These are phyloP conservation scores for Neophaeococcomyces mojaviensis DNA, from an alignment of 2,329 filamentous ascomycete genomes.

Conservation along the genomic window DNA sequence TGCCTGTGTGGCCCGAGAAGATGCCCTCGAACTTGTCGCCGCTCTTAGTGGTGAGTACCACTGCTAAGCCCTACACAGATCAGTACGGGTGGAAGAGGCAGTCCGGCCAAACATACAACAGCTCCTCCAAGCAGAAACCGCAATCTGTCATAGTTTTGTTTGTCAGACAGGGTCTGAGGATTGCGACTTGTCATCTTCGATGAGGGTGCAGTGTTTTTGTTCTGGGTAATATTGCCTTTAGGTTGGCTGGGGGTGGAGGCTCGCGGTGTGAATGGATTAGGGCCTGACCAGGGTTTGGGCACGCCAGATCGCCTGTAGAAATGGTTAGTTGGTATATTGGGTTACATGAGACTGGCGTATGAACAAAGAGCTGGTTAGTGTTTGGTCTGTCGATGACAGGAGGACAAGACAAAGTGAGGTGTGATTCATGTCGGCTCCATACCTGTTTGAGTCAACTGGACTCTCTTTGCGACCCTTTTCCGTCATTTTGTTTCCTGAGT, in stretches of 20 bases:
- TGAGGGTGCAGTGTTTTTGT: slow-evolving; percentile 32
- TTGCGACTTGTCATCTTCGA: slow-evolving; percentile 31
- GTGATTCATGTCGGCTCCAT: neutral
- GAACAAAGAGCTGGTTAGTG: neutral
- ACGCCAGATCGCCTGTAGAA: slow-evolving; percentile 16
- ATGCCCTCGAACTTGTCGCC: slow-evolving; percentile 57
- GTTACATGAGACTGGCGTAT: neutral
- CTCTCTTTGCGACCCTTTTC: slow-evolving; percentile 22
- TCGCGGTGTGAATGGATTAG: slow-evolving; percentile 55
- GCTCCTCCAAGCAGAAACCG: slow-evolving; percentile 52
- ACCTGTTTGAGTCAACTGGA: slow-evolving; percentile 15
- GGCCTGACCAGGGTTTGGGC: slow-evolving; percentile 55
- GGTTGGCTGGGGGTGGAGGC: slow-evolving; percentile 40
- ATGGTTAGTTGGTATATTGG: neutral
- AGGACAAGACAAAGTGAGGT: neutral
- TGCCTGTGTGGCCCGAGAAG: slow-evolving; percentile 49
- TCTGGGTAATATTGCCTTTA: slow-evolving; percentile 46
- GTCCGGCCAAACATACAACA: slow-evolving; percentile 43
- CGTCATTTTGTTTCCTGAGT: slow-evolving; percentile 19
- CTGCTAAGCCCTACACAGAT: slow-evolving; percentile 44
- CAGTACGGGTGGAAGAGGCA: slow-evolving; percentile 1
- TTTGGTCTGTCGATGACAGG: neutral
- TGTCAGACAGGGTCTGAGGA: slow-evolving; percentile 48
- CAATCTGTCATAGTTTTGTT: slow-evolving; percentile 54
- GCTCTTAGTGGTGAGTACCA: slow-evolving; percentile 50